Evolutionary conservation across 345 rosid genomes (phyloP).

Genomic region (Acer yangbiense): DNA sequence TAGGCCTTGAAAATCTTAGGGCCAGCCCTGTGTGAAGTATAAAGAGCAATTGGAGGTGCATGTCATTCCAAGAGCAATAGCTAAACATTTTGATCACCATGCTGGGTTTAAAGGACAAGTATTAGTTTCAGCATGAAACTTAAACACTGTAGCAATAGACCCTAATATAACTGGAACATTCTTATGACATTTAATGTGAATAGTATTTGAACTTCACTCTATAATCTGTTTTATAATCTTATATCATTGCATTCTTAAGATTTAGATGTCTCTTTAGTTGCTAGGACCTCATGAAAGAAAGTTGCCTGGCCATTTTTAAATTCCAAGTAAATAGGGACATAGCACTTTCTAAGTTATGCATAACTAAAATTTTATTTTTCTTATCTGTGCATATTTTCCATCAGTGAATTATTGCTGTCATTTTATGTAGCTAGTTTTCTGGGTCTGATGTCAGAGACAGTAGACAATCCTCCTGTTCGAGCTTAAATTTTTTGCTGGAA

Average conservation of each 20-base stretch:
- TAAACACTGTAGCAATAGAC: no score
- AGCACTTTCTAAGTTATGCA: neutral
- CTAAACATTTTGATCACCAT: no score
- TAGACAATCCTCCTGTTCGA: neutral
- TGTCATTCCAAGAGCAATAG: no score
- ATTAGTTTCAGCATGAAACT: no score
- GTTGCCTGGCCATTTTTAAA: neutral
- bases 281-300: neutral
- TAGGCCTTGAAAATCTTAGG: no score
- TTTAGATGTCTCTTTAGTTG: neutral
- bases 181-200: neutral
- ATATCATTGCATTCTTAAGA: neutral
- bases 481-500: neutral
- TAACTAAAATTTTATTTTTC: neutral
- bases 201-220: neutral
- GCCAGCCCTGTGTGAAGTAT: no score
- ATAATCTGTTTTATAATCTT: neutral
- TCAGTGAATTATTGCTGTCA: neutral
- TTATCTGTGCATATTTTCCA: neutral
- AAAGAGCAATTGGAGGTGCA: no score
- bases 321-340: no score
- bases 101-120: no score
- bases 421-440: neutral
- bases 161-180: no score
- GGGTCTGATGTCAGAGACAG: neutral